Evolutionary conservation across 495 filamentous ascomycete genomes (phyloP).

Genomic region (Penicillium coprophilum): DNA sequence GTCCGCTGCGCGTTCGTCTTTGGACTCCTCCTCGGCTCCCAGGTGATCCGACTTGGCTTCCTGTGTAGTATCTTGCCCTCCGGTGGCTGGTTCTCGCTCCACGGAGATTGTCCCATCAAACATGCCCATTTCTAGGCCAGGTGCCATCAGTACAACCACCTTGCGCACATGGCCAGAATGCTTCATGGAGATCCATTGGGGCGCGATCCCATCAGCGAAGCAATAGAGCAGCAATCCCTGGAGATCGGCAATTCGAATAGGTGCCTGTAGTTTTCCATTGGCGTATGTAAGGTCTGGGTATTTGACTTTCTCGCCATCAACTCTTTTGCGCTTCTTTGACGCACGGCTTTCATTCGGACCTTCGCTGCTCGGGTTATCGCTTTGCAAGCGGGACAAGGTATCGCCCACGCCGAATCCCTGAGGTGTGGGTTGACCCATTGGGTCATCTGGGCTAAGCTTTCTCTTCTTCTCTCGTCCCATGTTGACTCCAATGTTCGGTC

Average conservation of each 20-base stretch:
- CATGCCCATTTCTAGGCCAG: constrained; percentile 86
- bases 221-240: constrained; percentile 85
- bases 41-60: constrained; percentile 16
- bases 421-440: constrained; percentile 16
- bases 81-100: constrained; percentile 12
- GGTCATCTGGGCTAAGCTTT: constrained; percentile 36
- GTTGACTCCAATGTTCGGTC: background rate
- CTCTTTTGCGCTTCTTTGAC: constrained; percentile 39
- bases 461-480: constrained; percentile 36
- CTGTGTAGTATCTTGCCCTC: constrained; percentile 4
- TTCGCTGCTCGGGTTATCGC: constrained; percentile 22
- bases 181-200: constrained; percentile 82
- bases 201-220: constrained; percentile 77
- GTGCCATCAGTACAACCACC: constrained; percentile 90
- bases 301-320: constrained; percentile 60
- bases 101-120: constrained; percentile 69
- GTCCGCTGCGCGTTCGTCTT: constrained; percentile 33
- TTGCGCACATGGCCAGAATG: constrained; percentile 75
- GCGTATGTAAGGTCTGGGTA: constrained; percentile 75
- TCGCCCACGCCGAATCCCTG: constrained; percentile 35
- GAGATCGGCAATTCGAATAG: constrained; percentile 74
- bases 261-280: constrained; percentile 64
- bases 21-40: constrained; percentile 18
- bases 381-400: constrained; percentile 33
- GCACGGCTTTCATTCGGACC: constrained; percentile 24